Evolutionary conservation across 495 filamentous ascomycete genomes (phyloP).

Genomic region (Neurospora africana): DNA sequence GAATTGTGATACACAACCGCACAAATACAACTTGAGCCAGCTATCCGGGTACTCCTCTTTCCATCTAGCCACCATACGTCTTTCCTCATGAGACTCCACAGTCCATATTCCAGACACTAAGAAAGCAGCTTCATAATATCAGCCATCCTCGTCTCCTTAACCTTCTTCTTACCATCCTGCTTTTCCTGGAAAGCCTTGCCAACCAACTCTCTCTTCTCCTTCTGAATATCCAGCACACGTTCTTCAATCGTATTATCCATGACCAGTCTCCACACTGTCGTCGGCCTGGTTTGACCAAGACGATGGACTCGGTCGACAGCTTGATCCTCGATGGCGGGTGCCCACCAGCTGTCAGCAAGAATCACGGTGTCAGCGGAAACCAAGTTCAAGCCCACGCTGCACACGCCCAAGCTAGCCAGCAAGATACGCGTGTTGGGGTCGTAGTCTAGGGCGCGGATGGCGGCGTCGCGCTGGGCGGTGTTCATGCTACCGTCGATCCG

Average conservation of each 20-base stretch:
- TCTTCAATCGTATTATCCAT: conserved; percentile 85
- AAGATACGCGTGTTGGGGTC: conserved; percentile 66
- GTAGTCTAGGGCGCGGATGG: conserved; percentile 52
- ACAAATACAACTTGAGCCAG: not conserved
- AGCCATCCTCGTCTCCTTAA: conserved; percentile 29
- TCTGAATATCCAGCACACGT: conserved; percentile 69
- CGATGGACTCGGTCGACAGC: conserved; percentile 86
- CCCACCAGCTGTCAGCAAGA: conserved; percentile 80
- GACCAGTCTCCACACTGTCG: conserved; percentile 70
- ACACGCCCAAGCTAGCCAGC: conserved; percentile 73
- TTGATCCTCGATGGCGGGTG: conserved; percentile 88
- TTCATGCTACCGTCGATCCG: conserved; percentile 82
- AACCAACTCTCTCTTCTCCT: conserved; percentile 70
- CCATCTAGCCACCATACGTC: not conserved
- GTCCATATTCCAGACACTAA: conserved; percentile 2
- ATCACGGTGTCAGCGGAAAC: conserved; percentile 83
- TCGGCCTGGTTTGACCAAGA: conserved; percentile 69
- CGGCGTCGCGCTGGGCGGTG: conserved; percentile 54
- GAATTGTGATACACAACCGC: not conserved
- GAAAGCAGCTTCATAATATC: conserved; percentile 32
- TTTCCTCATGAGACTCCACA: not conserved
- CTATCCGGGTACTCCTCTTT: not conserved
- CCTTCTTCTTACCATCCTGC: conserved; percentile 32
- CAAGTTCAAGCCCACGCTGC: conserved; percentile 81
- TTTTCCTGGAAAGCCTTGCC: conserved; percentile 63